Evolutionary conservation across 75 land plant genomes (phyloP).

Genomic region (Chamaecyparis obtusa): DNA sequence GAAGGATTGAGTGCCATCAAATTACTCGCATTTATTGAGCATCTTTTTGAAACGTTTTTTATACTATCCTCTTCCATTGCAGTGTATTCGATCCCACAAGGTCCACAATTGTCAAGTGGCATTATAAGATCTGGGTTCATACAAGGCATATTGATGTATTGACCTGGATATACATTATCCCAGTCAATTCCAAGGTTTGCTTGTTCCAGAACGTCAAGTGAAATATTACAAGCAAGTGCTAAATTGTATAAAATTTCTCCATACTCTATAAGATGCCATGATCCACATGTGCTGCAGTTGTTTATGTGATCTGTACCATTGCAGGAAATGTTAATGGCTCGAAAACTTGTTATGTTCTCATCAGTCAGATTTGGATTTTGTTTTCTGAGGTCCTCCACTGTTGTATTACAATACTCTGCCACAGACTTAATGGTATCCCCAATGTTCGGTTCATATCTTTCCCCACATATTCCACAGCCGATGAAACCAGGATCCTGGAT

Average conservation of each 20-base stretch:
- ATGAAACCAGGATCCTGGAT: not conserved
- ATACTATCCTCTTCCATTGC: not conserved
- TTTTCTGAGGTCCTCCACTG: not conserved
- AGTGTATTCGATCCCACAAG: not conserved
- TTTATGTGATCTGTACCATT: not conserved
- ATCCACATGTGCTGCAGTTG: not conserved
- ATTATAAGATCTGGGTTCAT: not conserved
- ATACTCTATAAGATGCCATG: not conserved
- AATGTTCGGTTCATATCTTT: not conserved
- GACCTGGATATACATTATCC: not conserved
- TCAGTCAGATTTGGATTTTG: not conserved
- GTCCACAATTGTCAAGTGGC: not conserved
- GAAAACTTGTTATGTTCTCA: not conserved
- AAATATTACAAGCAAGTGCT: not conserved
- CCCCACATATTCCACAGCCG: slow-evolving; percentile 1
- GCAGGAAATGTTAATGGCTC: not conserved
- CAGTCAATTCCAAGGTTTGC: not conserved
- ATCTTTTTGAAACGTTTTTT: not conserved
- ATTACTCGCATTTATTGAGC: not conserved
- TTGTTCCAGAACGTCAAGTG: not conserved
- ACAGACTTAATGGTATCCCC: not conserved
- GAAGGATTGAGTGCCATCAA: not conserved
- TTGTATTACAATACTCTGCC: not conserved
- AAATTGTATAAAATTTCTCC: not conserved
- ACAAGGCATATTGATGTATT: slow-evolving; percentile 1